phyloP scores from a whole-genome alignment of 176 grass and related monocot species.

The Bolboschoenus planiculmis region DNA sequence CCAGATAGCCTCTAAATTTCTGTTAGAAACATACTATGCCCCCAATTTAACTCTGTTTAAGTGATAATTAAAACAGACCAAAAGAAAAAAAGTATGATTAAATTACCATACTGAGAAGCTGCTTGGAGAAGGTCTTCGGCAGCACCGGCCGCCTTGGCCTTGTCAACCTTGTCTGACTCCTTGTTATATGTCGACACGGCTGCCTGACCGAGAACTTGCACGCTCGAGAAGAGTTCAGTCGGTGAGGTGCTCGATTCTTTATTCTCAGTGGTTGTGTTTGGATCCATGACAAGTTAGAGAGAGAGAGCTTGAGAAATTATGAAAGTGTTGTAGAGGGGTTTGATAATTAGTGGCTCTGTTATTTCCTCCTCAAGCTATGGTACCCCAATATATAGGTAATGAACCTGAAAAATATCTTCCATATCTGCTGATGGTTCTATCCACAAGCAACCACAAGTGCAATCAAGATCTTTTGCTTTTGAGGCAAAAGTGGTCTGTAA shows the following conservation, averaged over 20 bases:
- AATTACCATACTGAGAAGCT: slow-evolving; percentile 31
- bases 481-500: not conserved
- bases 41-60: not conserved
- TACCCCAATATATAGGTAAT: not conserved
- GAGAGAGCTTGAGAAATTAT: not conserved
- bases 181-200: slow-evolving; percentile 22
- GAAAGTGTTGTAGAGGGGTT: not conserved
- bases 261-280: slow-evolving; percentile 12
- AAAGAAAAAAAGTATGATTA: not conserved
- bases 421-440: not conserved
- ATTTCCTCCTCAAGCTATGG: not conserved
- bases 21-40: not conserved
- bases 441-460: not conserved
- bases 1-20: not conserved
- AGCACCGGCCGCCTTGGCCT: slow-evolving; percentile 17
- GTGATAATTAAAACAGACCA: not conserved
- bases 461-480: not conserved
- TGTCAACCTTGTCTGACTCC: slow-evolving; percentile 27
- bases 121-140: slow-evolving; percentile 26
- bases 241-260: slow-evolving; percentile 6
- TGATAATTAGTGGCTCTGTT: not conserved
- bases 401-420: slow-evolving; percentile 10
- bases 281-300: not conserved
- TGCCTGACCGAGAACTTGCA: slow-evolving; percentile 23
- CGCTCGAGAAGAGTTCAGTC: slow-evolving; percentile 28